Evolutionary conservation across 176 grass and related monocot genomes (phyloP), one percentile per base, ranked within the genome.

Genomic region (Pontederia paniculata): DNA sequence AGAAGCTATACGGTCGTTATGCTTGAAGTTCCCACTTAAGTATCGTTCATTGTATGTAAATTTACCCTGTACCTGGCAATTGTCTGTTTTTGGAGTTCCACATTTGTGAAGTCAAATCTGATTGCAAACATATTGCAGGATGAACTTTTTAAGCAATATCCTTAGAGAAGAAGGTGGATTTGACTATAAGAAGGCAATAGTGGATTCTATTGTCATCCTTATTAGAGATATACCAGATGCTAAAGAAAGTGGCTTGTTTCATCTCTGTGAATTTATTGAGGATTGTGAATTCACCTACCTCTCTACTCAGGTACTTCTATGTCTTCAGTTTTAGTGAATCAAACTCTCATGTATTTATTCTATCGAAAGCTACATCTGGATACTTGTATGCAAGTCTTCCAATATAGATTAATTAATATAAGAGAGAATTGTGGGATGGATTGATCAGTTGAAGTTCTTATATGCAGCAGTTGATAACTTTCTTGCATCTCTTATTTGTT

Each of bases 91-190:
- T 61, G 10, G 18, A 44, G 17, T 45, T 68, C 12, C 14, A 68
- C 11, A 48, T 37, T 37, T 37, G 1, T 17, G 42, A 48, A 48
- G 7, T 48, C 21, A 23, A 61, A 72, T 55, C 21, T 56, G n/a
- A 55, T 47, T 17, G 49, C 59, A 17, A 79, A 16, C 67, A 17
- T 61, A 68, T 57, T 76, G 9, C 68, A 98, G 94, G 75, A 93
- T 98, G 94, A 98, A 98, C 47, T 98, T 98, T 67, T 88, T 98
- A 73, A 98, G 94, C 74, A 98, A 88, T 64, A 98, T 98, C 75
- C 75, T 98, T 50, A 79, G 94, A 37, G 94, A 98, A 74, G 94
- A 98, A 71, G 94, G 94, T 28, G 94, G 94, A 20, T 98, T 98
- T 18, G 87, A 98, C 51, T 98, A 98, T 59, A 98, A 98, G 75